A percentile compares a stretch with the other conserved stretches of the same genome.
Evolutionary conservation across 352 stramenopile genomes (phyloP).

Genomic region (Vaucheria bursata): DNA sequence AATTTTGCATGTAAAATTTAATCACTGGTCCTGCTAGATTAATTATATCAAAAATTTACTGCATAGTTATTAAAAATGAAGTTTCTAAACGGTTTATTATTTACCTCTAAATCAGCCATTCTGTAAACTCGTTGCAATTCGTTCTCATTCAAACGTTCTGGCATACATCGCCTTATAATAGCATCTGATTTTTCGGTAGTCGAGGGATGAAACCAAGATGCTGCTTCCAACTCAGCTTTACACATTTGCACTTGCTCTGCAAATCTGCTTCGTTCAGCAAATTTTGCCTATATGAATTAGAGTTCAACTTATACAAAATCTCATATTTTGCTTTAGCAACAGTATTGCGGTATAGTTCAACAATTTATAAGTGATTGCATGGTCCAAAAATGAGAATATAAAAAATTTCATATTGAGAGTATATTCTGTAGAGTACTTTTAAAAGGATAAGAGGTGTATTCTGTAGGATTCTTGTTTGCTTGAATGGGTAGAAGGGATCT

Average conservation of each 20-base stretch:
- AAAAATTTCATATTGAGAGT: background rate
- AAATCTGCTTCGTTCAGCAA: background rate
- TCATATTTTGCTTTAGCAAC: background rate
- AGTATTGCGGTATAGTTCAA: no score
- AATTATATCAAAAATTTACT: background rate
- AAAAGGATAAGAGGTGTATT: no score
- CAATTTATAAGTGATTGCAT: background rate
- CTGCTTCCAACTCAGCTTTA: conserved; percentile 5
- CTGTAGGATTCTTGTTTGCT: no score
- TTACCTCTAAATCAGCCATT: conserved; percentile 12
- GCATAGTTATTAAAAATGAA: background rate
- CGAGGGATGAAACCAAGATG: conserved; percentile 19
- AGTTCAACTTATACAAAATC: background rate
- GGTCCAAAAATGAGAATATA: background rate
- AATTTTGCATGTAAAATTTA: background rate
- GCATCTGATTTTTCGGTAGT: conserved; percentile 14
- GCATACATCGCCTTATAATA: conserved; percentile 14
- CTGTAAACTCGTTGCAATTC: conserved; percentile 8
- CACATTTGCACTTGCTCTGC: background rate
- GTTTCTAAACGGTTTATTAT: conserved; percentile 4
- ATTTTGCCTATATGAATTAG: background rate
- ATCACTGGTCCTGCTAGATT: background rate
- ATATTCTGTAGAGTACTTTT: no score
- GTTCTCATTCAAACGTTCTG: conserved; percentile 14
- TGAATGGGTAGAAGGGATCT: no score